Base-by-base conservation (phyloP, 1,284 basidiomycete species). In the Tilletia caries region DNA sequence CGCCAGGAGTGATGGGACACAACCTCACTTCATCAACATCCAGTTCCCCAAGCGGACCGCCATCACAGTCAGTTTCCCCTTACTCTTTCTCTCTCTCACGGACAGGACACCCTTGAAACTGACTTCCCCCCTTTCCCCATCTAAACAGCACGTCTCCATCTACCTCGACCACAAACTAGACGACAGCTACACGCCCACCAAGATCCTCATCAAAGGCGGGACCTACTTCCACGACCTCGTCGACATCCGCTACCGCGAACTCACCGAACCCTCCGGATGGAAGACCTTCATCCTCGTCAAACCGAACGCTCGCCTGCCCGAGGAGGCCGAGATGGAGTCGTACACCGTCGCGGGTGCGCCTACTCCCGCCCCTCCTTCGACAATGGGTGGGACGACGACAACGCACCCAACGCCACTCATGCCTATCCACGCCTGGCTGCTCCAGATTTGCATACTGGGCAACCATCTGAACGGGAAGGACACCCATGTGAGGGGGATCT, bases 401-500 rank as follows among this genome's bases (percentile, higher is more conserved):
- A 3, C 27, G n/a, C n/a, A 20, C 23, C n/a, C 52, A 29, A 20
- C 27, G 15, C 58, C 58, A 13, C 13, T 62, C 29, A 29, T 62
- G 18, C 58, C 93, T 0, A 88, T 98, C 13, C 89, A 91, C 73
- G 92, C 92, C 1, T 95, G 95, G 82, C 88, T 96, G 13, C 84
- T 99, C 3, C 94, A 98, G 79, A 87, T 98, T 37, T 90, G 95
- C 70, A 89, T 99, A 67, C 86, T 94, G 25, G 90, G 91, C 25
- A 98, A 98, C 81, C 94, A 98, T 81, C 91, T 96, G 88, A 97
- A 95, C 77, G 96, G 96, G 2, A 98, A 98, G 83, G 96, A 99
- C 84, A 98, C 96, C 10, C 96, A 98, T 84, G 91, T 98, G 18
- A 89, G 96, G 23, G 93, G 94, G 0, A 84, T 98, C 52, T 89